Conservation (phyloP, 2,329 filamentous ascomycete species). For the Metarhizium sp. region DNA sequence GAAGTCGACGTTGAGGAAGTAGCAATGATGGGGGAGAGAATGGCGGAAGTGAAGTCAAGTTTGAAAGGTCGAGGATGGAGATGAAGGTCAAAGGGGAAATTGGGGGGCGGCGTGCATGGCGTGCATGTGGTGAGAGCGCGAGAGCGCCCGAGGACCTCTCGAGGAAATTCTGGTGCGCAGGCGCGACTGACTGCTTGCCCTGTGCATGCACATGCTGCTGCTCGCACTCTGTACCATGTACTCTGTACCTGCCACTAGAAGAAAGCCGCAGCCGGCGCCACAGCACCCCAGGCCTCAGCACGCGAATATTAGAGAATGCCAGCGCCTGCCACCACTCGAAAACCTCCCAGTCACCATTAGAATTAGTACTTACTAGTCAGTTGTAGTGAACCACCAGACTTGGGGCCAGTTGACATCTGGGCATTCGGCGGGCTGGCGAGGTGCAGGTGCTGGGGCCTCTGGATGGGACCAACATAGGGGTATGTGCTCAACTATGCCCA, state of each 20-base stretch:
- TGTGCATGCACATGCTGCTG: neutral
- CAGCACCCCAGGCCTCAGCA: neutral
- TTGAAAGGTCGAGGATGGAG: slow-evolving; percentile 1
- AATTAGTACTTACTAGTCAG: too few relatives aligned
- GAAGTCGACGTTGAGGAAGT: slow-evolving; percentile 20
- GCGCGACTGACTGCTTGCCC: neutral
- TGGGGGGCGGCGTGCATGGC: slow-evolving; percentile 10
- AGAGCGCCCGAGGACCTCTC: slow-evolving; percentile 9
- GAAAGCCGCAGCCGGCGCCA: neutral
- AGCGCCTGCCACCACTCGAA: neutral
- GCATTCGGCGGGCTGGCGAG: neutral
- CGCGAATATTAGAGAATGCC: neutral
- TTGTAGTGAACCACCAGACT: neutral
- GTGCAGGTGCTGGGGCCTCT: slow-evolving; percentile 15
- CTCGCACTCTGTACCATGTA: neutral
- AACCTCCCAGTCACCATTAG: too few relatives aligned
- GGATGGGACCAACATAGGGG: slow-evolving; percentile 22
- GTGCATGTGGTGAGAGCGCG: slow-evolving; percentile 4
- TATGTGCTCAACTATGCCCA: slow-evolving; percentile 18
- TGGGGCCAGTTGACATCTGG: neutral
- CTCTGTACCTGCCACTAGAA: neutral
- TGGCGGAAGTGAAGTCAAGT: slow-evolving; percentile 13
- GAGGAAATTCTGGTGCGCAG: slow-evolving; percentile 24
- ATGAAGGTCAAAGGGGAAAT: slow-evolving; percentile 15
- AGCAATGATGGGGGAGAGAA: slow-evolving; percentile 25